A percentile compares a stretch with the other conserved stretches of the same genome.
Conservation (phyloP, 2,329 filamentous ascomycete species). For the Monosporascus sp. region DNA sequence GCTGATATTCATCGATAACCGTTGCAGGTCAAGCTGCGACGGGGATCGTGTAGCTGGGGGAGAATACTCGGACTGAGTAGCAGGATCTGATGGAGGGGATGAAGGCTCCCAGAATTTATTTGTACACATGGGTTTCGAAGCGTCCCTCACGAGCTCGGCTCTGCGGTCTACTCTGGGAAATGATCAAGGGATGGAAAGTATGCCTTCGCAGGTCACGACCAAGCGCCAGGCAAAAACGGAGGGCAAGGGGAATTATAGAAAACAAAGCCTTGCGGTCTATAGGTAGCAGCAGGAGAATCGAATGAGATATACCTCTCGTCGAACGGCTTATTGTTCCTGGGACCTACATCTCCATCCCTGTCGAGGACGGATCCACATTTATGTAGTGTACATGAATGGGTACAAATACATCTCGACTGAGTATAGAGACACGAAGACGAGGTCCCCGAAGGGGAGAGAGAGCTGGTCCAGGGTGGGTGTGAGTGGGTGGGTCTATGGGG, state of each 20-base stretch:
- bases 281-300: conserved; percentile 13
- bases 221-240: conserved; percentile 14
- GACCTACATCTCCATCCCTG: conserved; percentile 8
- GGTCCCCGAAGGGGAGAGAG: conserved; percentile 11
- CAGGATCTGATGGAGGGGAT: conserved; percentile 9
- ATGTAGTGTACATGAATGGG: conserved; percentile 6
- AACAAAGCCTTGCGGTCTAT: conserved; percentile 12
- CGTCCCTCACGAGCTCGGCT: conserved; percentile 3
- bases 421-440: conserved; percentile 11
- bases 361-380: conserved; percentile 1
- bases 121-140: conserved; percentile 14
- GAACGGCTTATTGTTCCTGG: conserved; percentile 12
- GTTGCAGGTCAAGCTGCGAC: conserved; percentile 7
- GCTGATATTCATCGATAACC: conserved; percentile 10
- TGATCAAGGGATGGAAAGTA: conserved; percentile 9
- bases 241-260: conserved; percentile 20
- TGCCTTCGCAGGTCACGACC: conserved; percentile 13
- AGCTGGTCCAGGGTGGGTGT: conserved; percentile 4
- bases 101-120: conserved; percentile 17
- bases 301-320: conserved; percentile 12
- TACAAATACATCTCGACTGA: conserved; percentile 12
- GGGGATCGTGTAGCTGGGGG: conserved; percentile 8
- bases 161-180: conserved; percentile 1
- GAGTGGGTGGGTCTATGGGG: not conserved
- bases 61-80: conserved; percentile 9